Conservation (phyloP, 1,284 basidiomycete species). For the Phylloboletellus chloephorus region DNA sequence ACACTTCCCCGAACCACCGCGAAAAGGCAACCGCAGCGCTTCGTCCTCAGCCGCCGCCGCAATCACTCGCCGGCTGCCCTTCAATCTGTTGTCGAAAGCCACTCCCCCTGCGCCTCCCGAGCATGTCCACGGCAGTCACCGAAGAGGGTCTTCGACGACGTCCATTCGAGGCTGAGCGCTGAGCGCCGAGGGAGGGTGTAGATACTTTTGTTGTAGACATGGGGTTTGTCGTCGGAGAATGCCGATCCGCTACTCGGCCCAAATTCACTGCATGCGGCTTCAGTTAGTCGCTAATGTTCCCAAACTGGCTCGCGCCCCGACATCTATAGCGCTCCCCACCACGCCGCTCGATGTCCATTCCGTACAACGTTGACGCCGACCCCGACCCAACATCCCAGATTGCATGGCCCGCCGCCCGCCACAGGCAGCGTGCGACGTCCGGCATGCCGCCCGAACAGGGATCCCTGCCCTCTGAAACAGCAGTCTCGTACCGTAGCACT, state of each 20-base stretch:
- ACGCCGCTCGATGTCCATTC: constrained; percentile 41
- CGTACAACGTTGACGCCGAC: constrained; percentile 52
- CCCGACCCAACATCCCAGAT: constrained; percentile 70
- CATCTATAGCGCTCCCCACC: not conserved
- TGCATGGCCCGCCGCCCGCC: constrained; percentile 59
- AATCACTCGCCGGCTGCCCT: constrained; percentile 57
- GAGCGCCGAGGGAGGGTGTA: not conserved
- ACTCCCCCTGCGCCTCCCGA: constrained; percentile 25
- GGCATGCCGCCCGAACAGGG: constrained; percentile 21
- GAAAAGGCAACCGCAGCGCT: constrained; percentile 26
- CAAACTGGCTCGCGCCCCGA: constrained; percentile 4
- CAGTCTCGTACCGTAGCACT: constrained; percentile 23
- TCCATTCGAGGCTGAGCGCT: constrained; percentile 33
- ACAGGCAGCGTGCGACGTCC: constrained; percentile 32
- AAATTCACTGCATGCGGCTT: not conserved
- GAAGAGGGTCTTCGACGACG: constrained; percentile 30
- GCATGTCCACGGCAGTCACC: constrained; percentile 22
- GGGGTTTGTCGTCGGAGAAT: constrained; percentile 21
- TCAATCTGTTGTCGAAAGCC: constrained; percentile 57
- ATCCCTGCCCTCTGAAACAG: constrained; percentile 15
- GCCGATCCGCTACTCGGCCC: constrained; percentile 14
- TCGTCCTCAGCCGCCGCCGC: constrained; percentile 39
- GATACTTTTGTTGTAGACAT: constrained; percentile 1
- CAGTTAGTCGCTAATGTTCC: constrained; percentile 16
- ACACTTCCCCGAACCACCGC: constrained; percentile 62